Evolutionary conservation across 2,329 filamentous ascomycete species (phyloP).

Genomic region (Beauveria brongniartii): DNA sequence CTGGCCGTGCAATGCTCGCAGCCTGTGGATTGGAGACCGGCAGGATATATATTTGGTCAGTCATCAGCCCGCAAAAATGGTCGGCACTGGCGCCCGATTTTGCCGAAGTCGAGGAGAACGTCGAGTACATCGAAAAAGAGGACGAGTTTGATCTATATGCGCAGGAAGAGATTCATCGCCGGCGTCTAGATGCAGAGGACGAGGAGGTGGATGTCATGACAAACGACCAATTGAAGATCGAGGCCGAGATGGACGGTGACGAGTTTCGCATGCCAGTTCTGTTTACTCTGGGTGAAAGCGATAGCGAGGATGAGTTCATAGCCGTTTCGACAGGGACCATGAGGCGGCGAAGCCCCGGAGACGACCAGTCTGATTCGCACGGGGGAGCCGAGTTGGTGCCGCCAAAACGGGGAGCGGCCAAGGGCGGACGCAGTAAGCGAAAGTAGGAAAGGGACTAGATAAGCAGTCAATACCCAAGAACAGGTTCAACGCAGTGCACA

Average conservation of each 20-base stretch:
- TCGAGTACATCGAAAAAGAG: conserved; percentile 90
- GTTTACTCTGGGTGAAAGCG: conserved; percentile 86
- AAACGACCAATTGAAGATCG: conserved; percentile 55
- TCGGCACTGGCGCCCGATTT: conserved; percentile 95
- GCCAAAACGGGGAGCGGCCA: conserved; percentile 32
- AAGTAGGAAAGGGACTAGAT: conserved; percentile 18
- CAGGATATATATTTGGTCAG: conserved; percentile 91
- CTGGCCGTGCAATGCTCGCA: conserved; percentile 74
- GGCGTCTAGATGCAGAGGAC: conserved; percentile 83
- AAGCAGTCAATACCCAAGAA: conserved; percentile 4
- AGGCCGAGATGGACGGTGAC: conserved; percentile 43
- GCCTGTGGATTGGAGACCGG: conserved; percentile 91
- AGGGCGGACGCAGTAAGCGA: conserved; percentile 34
- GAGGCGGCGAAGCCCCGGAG: conserved; percentile 74
- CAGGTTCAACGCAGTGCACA: neutral
- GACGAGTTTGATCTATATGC: conserved; percentile 98
- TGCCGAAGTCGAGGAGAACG: conserved; percentile 94
- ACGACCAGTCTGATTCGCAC: conserved; percentile 52
- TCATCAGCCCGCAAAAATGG: conserved; percentile 92
- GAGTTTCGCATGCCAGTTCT: conserved; percentile 88
- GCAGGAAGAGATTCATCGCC: conserved; percentile 86
- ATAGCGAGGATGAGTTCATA: conserved; percentile 85
- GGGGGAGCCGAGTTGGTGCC: conserved; percentile 40
- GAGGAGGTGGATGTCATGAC: conserved; percentile 88
- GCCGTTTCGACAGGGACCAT: conserved; percentile 70